Conservation (phyloP, 495 filamentous ascomycete species). For the Hyaloscypha hepaticicola region DNA sequence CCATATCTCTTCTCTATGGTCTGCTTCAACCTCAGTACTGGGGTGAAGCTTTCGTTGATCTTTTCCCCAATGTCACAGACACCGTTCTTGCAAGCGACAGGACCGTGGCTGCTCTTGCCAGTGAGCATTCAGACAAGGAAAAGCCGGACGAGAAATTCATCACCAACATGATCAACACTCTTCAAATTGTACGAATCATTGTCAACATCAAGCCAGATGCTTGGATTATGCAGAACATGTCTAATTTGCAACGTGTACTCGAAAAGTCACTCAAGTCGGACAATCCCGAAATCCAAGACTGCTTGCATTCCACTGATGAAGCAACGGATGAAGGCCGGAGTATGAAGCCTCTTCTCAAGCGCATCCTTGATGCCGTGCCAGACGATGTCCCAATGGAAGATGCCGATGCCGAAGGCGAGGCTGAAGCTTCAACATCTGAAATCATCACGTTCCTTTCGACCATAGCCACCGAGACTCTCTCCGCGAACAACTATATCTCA, state of each 20-base stretch:
- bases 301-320: constrained; percentile 69
- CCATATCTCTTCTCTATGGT: constrained; percentile 76
- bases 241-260: constrained; percentile 78
- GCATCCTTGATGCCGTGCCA: constrained; percentile 87
- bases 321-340: constrained; percentile 60
- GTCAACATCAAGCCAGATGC: constrained; percentile 82
- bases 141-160: constrained; percentile 79
- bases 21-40: constrained; percentile 87
- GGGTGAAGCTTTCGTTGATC: constrained; percentile 78
- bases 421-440: constrained; percentile 66
- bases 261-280: constrained; percentile 89
- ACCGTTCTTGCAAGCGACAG: constrained; percentile 71
- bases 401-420: constrained; percentile 80
- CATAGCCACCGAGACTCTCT: constrained; percentile 79
- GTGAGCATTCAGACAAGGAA: constrained; percentile 64
- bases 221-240: constrained; percentile 78
- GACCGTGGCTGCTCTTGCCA: constrained; percentile 64
- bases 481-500: constrained; percentile 73
- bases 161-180: constrained; percentile 84
- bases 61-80: constrained; percentile 88
- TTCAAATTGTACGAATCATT: constrained; percentile 87
- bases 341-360: constrained; percentile 68
- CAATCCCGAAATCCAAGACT: constrained; percentile 87
- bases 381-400: constrained; percentile 85
- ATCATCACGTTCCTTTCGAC: constrained; percentile 78